These are phyloP conservation scores for Trametes pubescens DNA, from an alignment of 1,284 basidiomycete species.

Conservation along the genomic window DNA sequence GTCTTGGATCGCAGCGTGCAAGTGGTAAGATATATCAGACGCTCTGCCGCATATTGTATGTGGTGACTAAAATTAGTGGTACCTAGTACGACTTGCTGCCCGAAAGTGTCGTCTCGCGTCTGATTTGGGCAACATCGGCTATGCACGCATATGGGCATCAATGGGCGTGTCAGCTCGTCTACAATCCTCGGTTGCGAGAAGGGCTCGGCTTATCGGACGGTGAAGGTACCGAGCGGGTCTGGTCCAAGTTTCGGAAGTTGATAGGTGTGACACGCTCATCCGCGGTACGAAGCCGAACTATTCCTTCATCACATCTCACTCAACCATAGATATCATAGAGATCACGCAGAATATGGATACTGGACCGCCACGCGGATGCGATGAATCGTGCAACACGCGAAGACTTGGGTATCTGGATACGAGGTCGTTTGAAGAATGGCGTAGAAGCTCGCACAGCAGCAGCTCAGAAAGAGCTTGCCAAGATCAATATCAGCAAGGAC, in stretches of 20 bases:
- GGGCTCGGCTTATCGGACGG: slow-evolving; percentile 47
- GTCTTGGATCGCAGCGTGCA: slow-evolving; percentile 44
- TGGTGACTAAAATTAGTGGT: not conserved
- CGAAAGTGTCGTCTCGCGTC: slow-evolving; percentile 25
- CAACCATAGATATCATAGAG: not conserved
- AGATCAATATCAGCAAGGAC: slow-evolving; percentile 14
- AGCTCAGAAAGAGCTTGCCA: not conserved
- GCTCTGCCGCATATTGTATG: not conserved
- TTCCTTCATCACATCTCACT: not conserved
- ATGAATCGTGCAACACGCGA: slow-evolving; percentile 18
- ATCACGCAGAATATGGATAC: slow-evolving; percentile 15
- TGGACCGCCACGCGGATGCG: slow-evolving; percentile 18
- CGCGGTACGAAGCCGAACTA: slow-evolving; percentile 22
- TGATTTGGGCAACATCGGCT: slow-evolving; percentile 45
- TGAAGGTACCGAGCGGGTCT: slow-evolving; percentile 48
- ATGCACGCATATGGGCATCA: slow-evolving; percentile 53
- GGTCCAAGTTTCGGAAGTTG: slow-evolving; percentile 43
- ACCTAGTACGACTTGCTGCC: slow-evolving; percentile 45
- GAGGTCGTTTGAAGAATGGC: slow-evolving; percentile 3
- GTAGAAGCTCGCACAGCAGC: not conserved
- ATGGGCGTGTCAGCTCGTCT: slow-evolving; percentile 50
- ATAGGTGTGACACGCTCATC: slow-evolving; percentile 45
- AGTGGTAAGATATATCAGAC: slow-evolving; percentile 39
- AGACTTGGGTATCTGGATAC: slow-evolving; percentile 14
- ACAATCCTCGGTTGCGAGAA: slow-evolving; percentile 43